A percentile compares a stretch with the other conserved stretches of the same genome.
phyloP scores from a whole-genome alignment of 192 early-diverging fungal species.

The Spizellomyces sp. region DNA sequence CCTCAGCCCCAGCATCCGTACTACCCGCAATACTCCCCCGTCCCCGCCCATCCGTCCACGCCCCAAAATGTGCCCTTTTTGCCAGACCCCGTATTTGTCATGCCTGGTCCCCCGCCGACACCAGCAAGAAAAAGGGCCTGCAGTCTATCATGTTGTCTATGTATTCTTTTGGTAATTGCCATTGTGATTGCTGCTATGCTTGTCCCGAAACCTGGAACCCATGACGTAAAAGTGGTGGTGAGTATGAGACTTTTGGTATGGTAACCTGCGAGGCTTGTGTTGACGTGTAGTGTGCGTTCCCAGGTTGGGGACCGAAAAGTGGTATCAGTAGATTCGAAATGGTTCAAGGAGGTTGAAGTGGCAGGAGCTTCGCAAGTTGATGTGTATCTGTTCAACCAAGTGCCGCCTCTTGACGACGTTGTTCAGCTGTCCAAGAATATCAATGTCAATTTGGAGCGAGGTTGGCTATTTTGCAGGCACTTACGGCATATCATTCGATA shows the following conservation, averaged over 20 bases:
- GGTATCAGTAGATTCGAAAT: conserved; percentile 6
- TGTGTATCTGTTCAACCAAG: conserved; percentile 16
- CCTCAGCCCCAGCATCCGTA: background rate
- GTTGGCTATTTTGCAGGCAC: background rate
- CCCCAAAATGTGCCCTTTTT: conserved; percentile 9
- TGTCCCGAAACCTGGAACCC: conserved; percentile 18
- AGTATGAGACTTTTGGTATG: background rate
- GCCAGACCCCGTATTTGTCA: background rate
- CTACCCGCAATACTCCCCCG: background rate
- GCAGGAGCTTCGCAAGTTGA: conserved; percentile 22
- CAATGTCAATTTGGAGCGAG: conserved; percentile 23
- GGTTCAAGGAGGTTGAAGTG: conserved; percentile 29
- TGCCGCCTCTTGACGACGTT: conserved; percentile 14
- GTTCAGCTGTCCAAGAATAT: conserved; percentile 9
- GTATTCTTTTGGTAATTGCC: conserved; percentile 16
- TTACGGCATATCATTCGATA: background rate
- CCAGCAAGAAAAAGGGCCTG: conserved; percentile 16
- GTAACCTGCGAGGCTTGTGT: background rate
- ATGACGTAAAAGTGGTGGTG: conserved; percentile 22
- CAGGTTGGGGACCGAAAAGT: conserved; percentile 30
- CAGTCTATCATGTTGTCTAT: conserved; percentile 23
- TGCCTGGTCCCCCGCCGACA: conserved; percentile 8
- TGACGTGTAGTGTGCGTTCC: background rate
- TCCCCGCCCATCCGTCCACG: conserved; percentile 2
- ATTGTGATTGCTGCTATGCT: conserved; percentile 12